Percentiles rank a stretch among this genome's conserved stretches.
phyloP scores from a whole-genome alignment of 345 rosid species.

The Brassica napus region Da-Ae NC_063444.1:148001-148500 shows the following conservation, averaged over 20 bases:
- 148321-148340: constrained; percentile 9
- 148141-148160: constrained; percentile 30
- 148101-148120: constrained; percentile 34
- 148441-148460: not conserved
- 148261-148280: not conserved
- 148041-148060: not conserved
- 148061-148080: constrained; percentile 21
- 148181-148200: constrained; percentile 21
- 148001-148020: constrained; percentile 5
- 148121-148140: constrained; percentile 25
- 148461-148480: not conserved
- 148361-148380: not conserved
- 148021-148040: constrained; percentile 11
- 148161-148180: not conserved
- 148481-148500: not conserved
- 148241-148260: not conserved
- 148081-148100: not conserved
- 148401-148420: too few relatives aligned
- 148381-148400: not conserved
- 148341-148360: not conserved
- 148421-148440: not conserved
- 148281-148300: not conserved
- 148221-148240: not conserved
- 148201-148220: constrained; percentile 22
- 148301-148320: not conserved